Evolutionary conservation across 257 asterid genomes (phyloP).

Genomic region (Solanum paucissectum): DNA sequence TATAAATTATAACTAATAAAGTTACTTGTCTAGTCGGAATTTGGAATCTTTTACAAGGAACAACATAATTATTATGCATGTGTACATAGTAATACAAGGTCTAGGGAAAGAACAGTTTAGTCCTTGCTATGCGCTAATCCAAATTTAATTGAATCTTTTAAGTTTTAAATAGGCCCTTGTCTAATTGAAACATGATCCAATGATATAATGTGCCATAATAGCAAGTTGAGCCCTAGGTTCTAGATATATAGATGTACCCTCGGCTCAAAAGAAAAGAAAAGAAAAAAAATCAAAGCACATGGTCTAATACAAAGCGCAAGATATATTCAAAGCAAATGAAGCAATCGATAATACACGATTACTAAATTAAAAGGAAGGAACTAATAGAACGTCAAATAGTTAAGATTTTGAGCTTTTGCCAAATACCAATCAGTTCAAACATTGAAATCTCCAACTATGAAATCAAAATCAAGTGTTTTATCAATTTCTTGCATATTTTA

Average conservation of each 20-base stretch:
- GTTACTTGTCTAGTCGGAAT: too few relatives aligned
- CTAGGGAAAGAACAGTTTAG: too few relatives aligned
- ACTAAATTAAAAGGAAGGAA: background rate
- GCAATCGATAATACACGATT: background rate
- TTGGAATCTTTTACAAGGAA: too few relatives aligned
- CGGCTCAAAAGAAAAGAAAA: background rate
- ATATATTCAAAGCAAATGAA: too few relatives aligned
- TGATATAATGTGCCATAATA: too few relatives aligned
- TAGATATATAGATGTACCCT: background rate
- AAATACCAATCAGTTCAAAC: background rate
- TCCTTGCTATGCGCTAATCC: too few relatives aligned
- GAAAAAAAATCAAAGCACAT: background rate
- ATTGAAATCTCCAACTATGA: background rate
- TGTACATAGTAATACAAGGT: too few relatives aligned
- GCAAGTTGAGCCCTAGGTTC: background rate
- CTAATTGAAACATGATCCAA: too few relatives aligned
- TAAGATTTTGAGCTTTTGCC: background rate
- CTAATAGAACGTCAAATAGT: background rate
- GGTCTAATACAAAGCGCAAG: background rate
- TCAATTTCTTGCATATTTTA: background rate
- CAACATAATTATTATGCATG: too few relatives aligned
- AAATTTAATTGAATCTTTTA: too few relatives aligned
- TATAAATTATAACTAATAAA: too few relatives aligned
- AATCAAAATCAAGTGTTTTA: background rate
- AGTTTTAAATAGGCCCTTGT: background rate